A percentile compares a stretch with the other conserved stretches of the same genome.
Conservation (phyloP, 2,329 filamentous ascomycete species). For the Fusarium bulbicola region DNA sequence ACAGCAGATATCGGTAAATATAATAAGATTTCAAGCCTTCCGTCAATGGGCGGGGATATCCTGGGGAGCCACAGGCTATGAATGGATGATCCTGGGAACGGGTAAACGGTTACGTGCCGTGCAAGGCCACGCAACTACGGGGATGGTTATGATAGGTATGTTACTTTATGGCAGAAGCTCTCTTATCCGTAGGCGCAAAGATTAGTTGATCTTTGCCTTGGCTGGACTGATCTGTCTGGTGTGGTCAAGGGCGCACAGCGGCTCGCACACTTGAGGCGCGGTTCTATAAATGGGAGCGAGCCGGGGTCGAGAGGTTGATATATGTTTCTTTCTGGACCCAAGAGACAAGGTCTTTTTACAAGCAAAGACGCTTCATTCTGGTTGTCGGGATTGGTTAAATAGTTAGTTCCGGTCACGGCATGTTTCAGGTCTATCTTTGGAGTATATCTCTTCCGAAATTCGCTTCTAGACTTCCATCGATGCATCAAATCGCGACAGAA, state of each 20-base stretch:
- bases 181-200: slow-evolving; percentile 4
- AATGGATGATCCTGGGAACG: slow-evolving; percentile 28
- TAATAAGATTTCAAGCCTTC: slow-evolving; percentile 19
- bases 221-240: slow-evolving; percentile 4
- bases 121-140: slow-evolving; percentile 33
- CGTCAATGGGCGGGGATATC: slow-evolving; percentile 19
- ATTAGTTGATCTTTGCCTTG: slow-evolving; percentile 7
- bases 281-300: slow-evolving; percentile 38
- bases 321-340: background rate
- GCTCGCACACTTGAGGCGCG: slow-evolving; percentile 13
- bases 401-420: background rate
- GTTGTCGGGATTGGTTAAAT: background rate
- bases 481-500: background rate
- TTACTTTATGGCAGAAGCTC: slow-evolving; percentile 8
- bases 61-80: slow-evolving; percentile 25
- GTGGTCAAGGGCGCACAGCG: slow-evolving; percentile 8
- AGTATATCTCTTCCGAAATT: background rate
- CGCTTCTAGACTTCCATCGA: slow-evolving; percentile 1
- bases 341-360: background rate
- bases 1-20: background rate
- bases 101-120: slow-evolving; percentile 33
- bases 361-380: slow-evolving; percentile 7
- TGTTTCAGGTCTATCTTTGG: slow-evolving; percentile 2
- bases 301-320: slow-evolving; percentile 3
- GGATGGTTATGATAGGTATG: background rate